A percentile compares a stretch with the other conserved stretches of the same genome.
Evolutionary conservation across 2,329 filamentous ascomycete genomes (phyloP).

Genomic region (Fusarium circinatum): DNA sequence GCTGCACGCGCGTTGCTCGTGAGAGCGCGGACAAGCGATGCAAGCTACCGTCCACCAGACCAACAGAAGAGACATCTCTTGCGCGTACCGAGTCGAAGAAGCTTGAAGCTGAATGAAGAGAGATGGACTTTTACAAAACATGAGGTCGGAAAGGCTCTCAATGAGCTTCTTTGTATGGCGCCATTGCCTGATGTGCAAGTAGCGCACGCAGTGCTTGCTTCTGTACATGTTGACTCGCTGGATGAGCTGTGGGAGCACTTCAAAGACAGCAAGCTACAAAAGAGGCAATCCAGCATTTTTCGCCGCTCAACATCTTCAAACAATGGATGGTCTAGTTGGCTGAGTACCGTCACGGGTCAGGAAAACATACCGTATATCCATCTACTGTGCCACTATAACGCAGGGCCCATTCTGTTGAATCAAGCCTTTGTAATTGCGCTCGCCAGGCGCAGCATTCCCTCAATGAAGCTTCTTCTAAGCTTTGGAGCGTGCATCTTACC

Average conservation of each 20-base stretch:
- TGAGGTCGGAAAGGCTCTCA: slow-evolving; percentile 13
- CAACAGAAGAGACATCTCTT: slow-evolving; percentile 10
- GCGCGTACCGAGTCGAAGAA: neutral
- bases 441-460: neutral
- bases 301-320: neutral
- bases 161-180: neutral
- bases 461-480: neutral
- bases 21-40: neutral
- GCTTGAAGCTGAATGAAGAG: neutral
- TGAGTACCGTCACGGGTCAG: neutral
- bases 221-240: neutral
- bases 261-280: slow-evolving; percentile 10
- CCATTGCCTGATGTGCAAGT: slow-evolving; percentile 6
- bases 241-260: slow-evolving; percentile 26
- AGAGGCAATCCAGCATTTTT: neutral
- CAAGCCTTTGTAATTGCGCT: neutral
- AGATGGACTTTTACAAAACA: slow-evolving; percentile 22
- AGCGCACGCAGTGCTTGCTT: slow-evolving; percentile 8
- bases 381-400: neutral
- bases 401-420: neutral
- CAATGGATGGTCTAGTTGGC: neutral
- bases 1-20: slow-evolving; percentile 4
- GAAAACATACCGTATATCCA: neutral
- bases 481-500: neutral
- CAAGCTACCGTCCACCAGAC: neutral